phyloP scores from a whole-genome alignment of 192 early-diverging fungal species.

The Coemansia umbellata region DNA sequence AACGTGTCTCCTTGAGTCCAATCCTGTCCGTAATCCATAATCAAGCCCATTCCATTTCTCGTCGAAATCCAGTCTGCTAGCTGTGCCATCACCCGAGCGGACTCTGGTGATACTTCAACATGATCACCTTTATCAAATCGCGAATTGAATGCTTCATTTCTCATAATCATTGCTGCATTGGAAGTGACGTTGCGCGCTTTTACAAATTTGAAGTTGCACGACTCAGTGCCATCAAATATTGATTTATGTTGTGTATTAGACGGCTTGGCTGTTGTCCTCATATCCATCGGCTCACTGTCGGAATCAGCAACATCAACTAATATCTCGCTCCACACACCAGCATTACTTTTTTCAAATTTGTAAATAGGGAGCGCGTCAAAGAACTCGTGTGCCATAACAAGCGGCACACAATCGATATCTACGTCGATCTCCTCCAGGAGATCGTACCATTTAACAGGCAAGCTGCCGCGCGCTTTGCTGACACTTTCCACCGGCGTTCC shows the following conservation, averaged over 20 bases:
- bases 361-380: slow-evolving; percentile 95
- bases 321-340: slow-evolving; percentile 85
- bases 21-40: slow-evolving; percentile 91
- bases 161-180: slow-evolving; percentile 42
- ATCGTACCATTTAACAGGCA: slow-evolving; percentile 62
- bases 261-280: background rate
- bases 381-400: slow-evolving; percentile 92
- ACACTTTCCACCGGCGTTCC: slow-evolving; percentile 1
- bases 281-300: background rate
- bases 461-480: slow-evolving; percentile 5
- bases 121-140: slow-evolving; percentile 67
- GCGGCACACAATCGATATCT: slow-evolving; percentile 55
- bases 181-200: slow-evolving; percentile 60
- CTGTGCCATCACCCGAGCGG: slow-evolving; percentile 57
- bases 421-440: slow-evolving; percentile 51
- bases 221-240: slow-evolving; percentile 36
- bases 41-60: slow-evolving; percentile 67
- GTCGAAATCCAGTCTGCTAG: slow-evolving; percentile 68
- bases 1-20: slow-evolving; percentile 71
- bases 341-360: slow-evolving; percentile 62
- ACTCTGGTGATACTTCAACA: slow-evolving; percentile 84
- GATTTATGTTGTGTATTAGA: background rate
- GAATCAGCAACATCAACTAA: slow-evolving; percentile 79
- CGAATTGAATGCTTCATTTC: slow-evolving; percentile 35
- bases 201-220: slow-evolving; percentile 75